phyloP scores from a whole-genome alignment of 495 filamentous ascomycete species.

The Podospora anserina region DNA sequence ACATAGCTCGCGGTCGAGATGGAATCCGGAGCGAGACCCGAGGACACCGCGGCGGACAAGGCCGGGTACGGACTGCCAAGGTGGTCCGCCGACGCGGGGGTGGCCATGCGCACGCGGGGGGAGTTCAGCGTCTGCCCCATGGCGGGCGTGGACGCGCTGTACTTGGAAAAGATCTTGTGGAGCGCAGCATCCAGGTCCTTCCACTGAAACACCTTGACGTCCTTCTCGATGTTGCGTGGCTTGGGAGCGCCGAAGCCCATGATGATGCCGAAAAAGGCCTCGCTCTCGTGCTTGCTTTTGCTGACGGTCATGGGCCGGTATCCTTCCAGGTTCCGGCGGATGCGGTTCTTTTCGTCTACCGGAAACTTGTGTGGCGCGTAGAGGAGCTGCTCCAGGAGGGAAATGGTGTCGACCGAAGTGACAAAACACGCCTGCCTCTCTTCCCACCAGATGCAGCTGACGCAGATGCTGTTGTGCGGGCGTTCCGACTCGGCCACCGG shows the following conservation, averaged over 20 bases:
- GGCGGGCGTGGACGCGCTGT: conserved; percentile 45
- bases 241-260: conserved; percentile 97
- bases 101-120: conserved; percentile 17
- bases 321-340: conserved; percentile 89
- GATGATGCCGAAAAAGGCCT: conserved; percentile 97
- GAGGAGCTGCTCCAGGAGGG: conserved; percentile 82
- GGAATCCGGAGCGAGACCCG: conserved; percentile 17
- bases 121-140: conserved; percentile 21
- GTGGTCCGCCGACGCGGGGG: conserved; percentile 31
- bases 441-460: conserved; percentile 92
- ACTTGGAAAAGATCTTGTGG: conserved; percentile 98
- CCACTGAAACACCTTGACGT: conserved; percentile 98
- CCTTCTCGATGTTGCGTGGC: conserved; percentile 96
- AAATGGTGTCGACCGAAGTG: conserved; percentile 95
- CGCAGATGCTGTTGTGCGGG: conserved; percentile 71
- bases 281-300: conserved; percentile 84
- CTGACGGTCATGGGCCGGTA: conserved; percentile 88
- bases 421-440: conserved; percentile 86
- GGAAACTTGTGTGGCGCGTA: conserved; percentile 68
- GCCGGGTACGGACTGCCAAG: conserved; percentile 37
- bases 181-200: conserved; percentile 74
- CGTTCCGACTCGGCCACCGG: conserved; percentile 67
- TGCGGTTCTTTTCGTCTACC: conserved; percentile 96
- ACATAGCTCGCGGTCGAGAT: conserved; percentile 25
- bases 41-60: conserved; percentile 37